phyloP scores from a whole-genome alignment of 805 yeast genomes.

The Candida suzukii region DNA sequence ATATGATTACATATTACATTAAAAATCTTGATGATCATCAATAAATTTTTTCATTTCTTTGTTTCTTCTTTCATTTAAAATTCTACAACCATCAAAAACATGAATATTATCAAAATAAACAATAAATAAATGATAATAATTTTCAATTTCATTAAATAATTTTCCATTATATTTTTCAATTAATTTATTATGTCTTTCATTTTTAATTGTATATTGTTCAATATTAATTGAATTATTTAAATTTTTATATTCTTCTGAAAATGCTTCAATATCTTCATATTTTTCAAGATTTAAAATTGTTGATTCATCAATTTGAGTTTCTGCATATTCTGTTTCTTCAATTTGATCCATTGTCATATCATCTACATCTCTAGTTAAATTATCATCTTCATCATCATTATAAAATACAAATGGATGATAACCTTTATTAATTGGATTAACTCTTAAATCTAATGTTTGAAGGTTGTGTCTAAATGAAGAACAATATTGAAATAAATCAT shows the following conservation, averaged over 20 bases:
- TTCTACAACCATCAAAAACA: constrained; percentile 21
- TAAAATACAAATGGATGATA: constrained; percentile 49
- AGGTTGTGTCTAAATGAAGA: constrained; percentile 25
- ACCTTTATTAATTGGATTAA: constrained; percentile 40
- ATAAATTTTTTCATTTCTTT: background rate
- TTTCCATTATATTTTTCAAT: constrained; percentile 1
- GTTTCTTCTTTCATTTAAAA: constrained; percentile 2
- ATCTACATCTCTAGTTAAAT: background rate
- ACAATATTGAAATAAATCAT: constrained; percentile 24
- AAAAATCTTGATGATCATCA: background rate
- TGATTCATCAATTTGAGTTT: constrained; percentile 13
- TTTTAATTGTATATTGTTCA: constrained; percentile 35
- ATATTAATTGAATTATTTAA: constrained; percentile 25
- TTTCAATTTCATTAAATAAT: constrained; percentile 1
- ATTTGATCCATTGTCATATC: background rate
- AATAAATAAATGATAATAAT: constrained; percentile 14
- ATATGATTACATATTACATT: background rate
- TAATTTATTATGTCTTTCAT: constrained; percentile 12
- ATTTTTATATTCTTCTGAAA: constrained; percentile 38
- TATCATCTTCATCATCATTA: constrained; percentile 27
- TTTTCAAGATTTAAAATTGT: constrained; percentile 36
- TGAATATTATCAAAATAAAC: constrained; percentile 20
- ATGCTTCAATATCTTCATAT: constrained; percentile 46
- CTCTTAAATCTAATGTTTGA: constrained; percentile 37
- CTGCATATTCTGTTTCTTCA: constrained; percentile 6